Conservation (phyloP, 176 grass and related monocot species). For the Ensete ventricosum region DNA sequence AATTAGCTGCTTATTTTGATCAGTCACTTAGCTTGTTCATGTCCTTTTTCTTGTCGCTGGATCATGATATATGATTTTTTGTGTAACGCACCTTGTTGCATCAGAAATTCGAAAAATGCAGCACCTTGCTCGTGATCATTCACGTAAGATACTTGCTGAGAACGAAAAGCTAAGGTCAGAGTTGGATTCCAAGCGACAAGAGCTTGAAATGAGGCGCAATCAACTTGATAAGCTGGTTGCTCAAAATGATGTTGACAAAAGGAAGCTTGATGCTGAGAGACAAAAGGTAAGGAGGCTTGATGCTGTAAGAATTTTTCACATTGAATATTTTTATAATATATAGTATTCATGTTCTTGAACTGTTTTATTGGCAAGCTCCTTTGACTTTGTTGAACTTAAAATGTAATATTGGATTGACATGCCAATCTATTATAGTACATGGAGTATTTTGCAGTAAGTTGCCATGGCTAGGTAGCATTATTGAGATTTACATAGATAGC, state of each 20-base stretch:
- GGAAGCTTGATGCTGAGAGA: slow-evolving; percentile 51
- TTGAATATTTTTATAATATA: too few relatives aligned
- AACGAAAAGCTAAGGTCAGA: slow-evolving; percentile 36
- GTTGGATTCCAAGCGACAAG: slow-evolving; percentile 47
- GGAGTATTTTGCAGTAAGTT: too few relatives aligned
- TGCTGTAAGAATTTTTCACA: slow-evolving; percentile 18
- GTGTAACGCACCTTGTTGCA: neutral
- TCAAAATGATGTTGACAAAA: slow-evolving; percentile 44
- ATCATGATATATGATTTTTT: neutral
- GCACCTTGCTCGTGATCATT: slow-evolving; percentile 42
- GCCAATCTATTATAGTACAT: too few relatives aligned
- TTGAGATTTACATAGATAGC: too few relatives aligned
- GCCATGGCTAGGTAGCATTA: too few relatives aligned
- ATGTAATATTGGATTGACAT: too few relatives aligned
- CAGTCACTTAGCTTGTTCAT: neutral
- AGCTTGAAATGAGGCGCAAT: slow-evolving; percentile 42
- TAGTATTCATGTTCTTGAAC: neutral
- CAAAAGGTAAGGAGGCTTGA: slow-evolving; percentile 55
- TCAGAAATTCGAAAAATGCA: slow-evolving; percentile 80
- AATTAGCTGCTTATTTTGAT: neutral
- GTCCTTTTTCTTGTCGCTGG: slow-evolving; percentile 11
- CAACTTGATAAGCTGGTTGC: slow-evolving; percentile 46
- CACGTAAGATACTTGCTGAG: slow-evolving; percentile 39
- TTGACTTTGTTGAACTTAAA: neutral
- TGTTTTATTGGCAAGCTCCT: neutral